Evolutionary conservation across 805 yeast species (phyloP), one percentile per base, ranked within the genome.

Genomic region (Monosporozyma unispora): DNA sequence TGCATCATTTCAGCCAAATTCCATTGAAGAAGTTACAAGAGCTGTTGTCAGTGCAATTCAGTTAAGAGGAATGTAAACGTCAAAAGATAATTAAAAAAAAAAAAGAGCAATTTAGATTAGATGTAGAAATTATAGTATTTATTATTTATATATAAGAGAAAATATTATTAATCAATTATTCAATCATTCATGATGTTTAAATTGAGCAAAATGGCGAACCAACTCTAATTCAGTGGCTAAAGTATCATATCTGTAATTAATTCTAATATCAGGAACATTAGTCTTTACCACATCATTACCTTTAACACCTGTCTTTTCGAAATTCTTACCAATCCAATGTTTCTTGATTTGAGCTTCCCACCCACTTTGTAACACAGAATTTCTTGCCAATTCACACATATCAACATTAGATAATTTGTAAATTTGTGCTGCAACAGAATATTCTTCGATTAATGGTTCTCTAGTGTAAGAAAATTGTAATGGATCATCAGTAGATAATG

Each of bases 391-490:
- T 66, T 93, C 99, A 64, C 98, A 90, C 95, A 93, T 88, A 68
- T 93, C 99, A 29, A 91, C 98, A 53, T 88, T 81, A 0, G 96
- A 87, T 40, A 93, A 75, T 64, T 93, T 89, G 74, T 90, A 93
- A 57, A 93, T 93, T 68, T 93, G 98, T 0, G 97, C 98, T 6
- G 99, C 99, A 28, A 93, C 98, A 2, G 96, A 87, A 66, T 90
- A 93, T 68, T 93, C 99, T 67, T 93, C 99, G 57, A 93, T 93
- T 61, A 93, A 75, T 14, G 99, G 98, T 63, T 93, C 99, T 61
- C 95, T 81, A 29, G 99, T 93, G 70, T 89, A 93, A 0, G 97
- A 86, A 64, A 93, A 93, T 70, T 95, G 99, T 47, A 93, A 74
- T 6, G 99, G 99, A 71, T 93, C 99, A 69, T 93, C 99, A 0